Base-by-base conservation (phyloP, 176 grass and related monocot species). In the Bromus sterilis region DNA sequence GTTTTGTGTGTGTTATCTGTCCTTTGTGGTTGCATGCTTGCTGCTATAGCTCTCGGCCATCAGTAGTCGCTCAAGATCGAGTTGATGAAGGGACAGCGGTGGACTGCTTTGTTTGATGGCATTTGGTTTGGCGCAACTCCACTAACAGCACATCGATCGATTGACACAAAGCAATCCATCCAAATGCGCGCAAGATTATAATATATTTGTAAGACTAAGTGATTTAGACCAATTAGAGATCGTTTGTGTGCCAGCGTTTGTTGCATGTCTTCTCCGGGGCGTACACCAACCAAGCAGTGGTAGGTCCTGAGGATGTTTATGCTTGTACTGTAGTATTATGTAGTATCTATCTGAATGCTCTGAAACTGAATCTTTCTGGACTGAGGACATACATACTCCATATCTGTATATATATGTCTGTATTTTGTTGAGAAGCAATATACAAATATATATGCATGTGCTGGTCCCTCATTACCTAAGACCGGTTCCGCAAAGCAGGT, bases 81-180 rank as follows among this genome's bases (percentile, higher is more conserved):
- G 23, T 43, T 43, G 37, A 31, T 36, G 80, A 88, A 49, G 44
- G 14, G 76, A 88, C 76, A 75, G 87, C 59, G 42, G 66, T 84
- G 86, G 86, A 79, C 75, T 88, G 75, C 59, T 44, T 49, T 84
- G 34, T 9, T 79, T 58, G 76, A 84, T 88, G 75, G 76, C 68
- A 25, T 84, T 60, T 75, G 46, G 59, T 80, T 89, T 89, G 87
- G 81, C 87, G 81, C 81, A 60, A 80, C 69, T 75, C 87, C 81
- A 84, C 77, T 89, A 62, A 51, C 53, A 63, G 56, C 39, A 49
- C 61, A 71, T 81, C 36, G 70, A 71, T 81, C 36, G 83, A 77
- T 43, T 63, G 59, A 75, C 43, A 67, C 46, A 88, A 66, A 84
- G 76, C 57, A 74, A 87, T 77, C 21, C 15, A 30, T 40, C 7